Base-by-base conservation (phyloP, 202 grass and related monocot species). In the Eragrostis tef region DNA sequence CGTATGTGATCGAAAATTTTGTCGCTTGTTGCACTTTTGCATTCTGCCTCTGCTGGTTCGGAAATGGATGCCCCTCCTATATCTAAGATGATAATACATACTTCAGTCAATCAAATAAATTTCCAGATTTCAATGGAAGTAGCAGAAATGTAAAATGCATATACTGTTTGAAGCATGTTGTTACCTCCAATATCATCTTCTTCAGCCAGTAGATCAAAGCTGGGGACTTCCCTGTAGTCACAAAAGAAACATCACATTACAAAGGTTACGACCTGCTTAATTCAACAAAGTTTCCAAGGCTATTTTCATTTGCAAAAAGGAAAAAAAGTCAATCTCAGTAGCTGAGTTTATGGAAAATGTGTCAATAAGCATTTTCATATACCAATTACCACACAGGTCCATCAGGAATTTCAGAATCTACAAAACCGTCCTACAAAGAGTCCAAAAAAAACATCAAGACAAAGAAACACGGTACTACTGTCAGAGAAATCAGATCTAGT, bases 1-100 rank as follows among this genome's bases (percentile, higher is more conserved):
- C 90, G 86, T 84, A 98, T 94, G 87, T 98, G 92, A 77, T 93
- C 82, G 45, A 98, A 98, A 75, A 94, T 88, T 45, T 72, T 80
- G 56, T 77, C 76, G 45, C 53, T 69, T 13, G 68, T 88, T 3
- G 64, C 80, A 73, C 48, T 70, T 91, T 75, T 91, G 69, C 27
- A 68, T 77, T 83, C 88, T 86, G 71, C 58, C 76, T 91, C 77
- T 74, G 24, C 71, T 66, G 77, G 69, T 79, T 74, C 85, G 83
- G 61, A 61, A 79, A 67, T 69, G 3, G 41, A 85, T 50, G 70
- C 43, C 81, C 77, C 83, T 85, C 70, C 67, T 49, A 84, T 36
- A 67, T 76, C 70, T 81, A 87, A 67, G 50, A 77, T 61, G 39
- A 79, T 59, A 22, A 52, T 81, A 49, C 19, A 76, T 11, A 75